Conservation (phyloP, 257 asterid species). For the Fraxinus quadrangulata region DNA sequence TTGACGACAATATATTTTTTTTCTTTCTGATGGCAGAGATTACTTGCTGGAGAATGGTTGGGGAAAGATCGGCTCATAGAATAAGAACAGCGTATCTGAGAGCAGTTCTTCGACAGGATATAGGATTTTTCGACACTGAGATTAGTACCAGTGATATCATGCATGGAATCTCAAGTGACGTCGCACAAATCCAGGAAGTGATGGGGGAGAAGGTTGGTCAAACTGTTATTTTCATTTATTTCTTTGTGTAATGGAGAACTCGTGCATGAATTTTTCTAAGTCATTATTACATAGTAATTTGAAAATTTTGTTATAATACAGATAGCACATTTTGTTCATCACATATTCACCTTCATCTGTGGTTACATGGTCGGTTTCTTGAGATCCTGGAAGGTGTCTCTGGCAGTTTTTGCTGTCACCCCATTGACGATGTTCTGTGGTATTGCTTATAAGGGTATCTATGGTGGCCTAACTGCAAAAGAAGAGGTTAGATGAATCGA, state of each 20-base stretch:
- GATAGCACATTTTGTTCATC: slow-evolving; percentile 90
- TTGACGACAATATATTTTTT: neutral
- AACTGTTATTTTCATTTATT: neutral
- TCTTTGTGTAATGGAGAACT: neutral
- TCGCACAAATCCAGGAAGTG: slow-evolving; percentile 89
- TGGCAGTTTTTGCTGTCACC: slow-evolving; percentile 80
- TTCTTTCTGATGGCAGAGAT: slow-evolving; percentile 51
- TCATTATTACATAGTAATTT: neutral
- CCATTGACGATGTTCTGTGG: slow-evolving; percentile 88
- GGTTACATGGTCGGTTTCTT: slow-evolving; percentile 73
- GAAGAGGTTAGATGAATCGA: slow-evolving; percentile 60
- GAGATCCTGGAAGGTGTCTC: slow-evolving; percentile 66
- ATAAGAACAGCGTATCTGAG: slow-evolving; percentile 74
- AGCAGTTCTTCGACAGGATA: slow-evolving; percentile 75
- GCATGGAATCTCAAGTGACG: slow-evolving; percentile 94
- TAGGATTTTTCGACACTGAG: slow-evolving; percentile 74
- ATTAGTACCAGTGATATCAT: slow-evolving; percentile 72
- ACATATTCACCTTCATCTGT: slow-evolving; percentile 71
- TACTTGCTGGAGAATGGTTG: slow-evolving; percentile 82
- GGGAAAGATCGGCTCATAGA: slow-evolving; percentile 79
- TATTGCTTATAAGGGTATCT: slow-evolving; percentile 74
- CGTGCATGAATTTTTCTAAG: neutral
- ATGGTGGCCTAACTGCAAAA: slow-evolving; percentile 73
- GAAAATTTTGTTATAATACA: slow-evolving; percentile 32
- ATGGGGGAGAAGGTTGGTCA: slow-evolving; percentile 80